Base-by-base conservation (phyloP, 768 basidiomycete species). In the Naematelia aurantialba region DNA sequence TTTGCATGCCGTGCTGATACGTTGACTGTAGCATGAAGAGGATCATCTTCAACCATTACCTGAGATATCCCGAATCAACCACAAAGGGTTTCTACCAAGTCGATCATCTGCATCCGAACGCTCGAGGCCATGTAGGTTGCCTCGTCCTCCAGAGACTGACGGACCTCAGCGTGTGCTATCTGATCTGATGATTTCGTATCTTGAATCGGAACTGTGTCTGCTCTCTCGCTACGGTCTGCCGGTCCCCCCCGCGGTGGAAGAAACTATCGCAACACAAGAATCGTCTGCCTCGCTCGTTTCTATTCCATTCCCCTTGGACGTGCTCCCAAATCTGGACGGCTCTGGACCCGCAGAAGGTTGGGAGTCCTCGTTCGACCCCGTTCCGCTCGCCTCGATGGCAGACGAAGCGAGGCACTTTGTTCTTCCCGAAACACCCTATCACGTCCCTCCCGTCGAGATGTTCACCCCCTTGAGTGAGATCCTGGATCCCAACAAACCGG, bases 21-120 rank as follows among this genome's bases (percentile, higher is more conserved):
- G 34, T 8, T 55, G 22, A 17, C 29, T n/a, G 27, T 50, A 68
- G 63, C 3, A 59, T 73, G 65, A 76, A 76, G 62, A 54, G 68
- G 34, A 42, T 71, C 45, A 56, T 76, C 50, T 76, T 62, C 56
- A 72, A 76, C 31, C 63, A 68, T 50, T 76, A 74, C 54, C 58
- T 76, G 26, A 52, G 74, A 14, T 76, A 56, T 55, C 74, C 74
- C 2, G 31, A 69, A 29, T 67, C 65, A 11, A 67, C 67, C 1
- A 52, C 65, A 0, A 52, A 68, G 58, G 44, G 69, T 2, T 76
- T 76, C 60, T 76, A 62, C 54, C 67, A 70, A 39, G 54, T 55
- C 17, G 74, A 76, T 54, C 31, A 56, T 24, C 49, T 76, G 14
- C 74, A 76, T 66, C 74, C 74, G 2, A 76, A 76, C 55, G 72